Base-by-base conservation (phyloP, 345 rosid species). In the Crucihimalaya himalaica region DNA sequence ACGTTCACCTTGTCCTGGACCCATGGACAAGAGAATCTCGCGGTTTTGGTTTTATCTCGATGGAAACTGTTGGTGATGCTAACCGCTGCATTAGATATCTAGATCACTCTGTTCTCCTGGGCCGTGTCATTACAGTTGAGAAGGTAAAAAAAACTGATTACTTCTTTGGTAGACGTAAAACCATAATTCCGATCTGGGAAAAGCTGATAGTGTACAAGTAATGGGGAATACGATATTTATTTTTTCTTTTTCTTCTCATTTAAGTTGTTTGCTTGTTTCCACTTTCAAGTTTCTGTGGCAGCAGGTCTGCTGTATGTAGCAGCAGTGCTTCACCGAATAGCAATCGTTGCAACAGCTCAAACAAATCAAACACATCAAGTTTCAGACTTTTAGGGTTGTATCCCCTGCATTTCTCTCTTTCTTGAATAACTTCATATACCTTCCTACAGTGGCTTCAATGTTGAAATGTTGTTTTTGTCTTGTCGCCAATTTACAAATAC, bases 281-380 rank as follows among this genome's bases (percentile, higher is more conserved):
- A 72, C 89, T 84, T 88, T 53, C 37, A 85, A 88, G 92, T 81
- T 88, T 87, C 68, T 88, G 85, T 89, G 83, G 80, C 97, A 89
- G 87, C 95, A 91, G 96, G 97, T 87, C 85, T 88, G 93, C 96
- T 91, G 94, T 88, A 84, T 83, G 94, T 84, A 84, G 95, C 87
- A 94, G 92, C 93, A 91, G 91, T 90, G 81, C 97, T 83, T 88
- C 95, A 74, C 66, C 98, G 73, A 86, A 81, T 82, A 71, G 73
- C 88, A 80, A 87, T 79, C 73, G 84, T 73, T 79, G 76, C 93
- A 85, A 81, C 92, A 83, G 63, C 82, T 77, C 97, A 86, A 85
- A 87, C 87, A 74, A 9, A 35, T 35, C 25, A 23, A 23, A 23
- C 25, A 23, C 80, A 79, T 78, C 96, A 82, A 86, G 75, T 79